Conservation (phyloP, 805 yeast genomes). For the Nakazawaea populi region DNA sequence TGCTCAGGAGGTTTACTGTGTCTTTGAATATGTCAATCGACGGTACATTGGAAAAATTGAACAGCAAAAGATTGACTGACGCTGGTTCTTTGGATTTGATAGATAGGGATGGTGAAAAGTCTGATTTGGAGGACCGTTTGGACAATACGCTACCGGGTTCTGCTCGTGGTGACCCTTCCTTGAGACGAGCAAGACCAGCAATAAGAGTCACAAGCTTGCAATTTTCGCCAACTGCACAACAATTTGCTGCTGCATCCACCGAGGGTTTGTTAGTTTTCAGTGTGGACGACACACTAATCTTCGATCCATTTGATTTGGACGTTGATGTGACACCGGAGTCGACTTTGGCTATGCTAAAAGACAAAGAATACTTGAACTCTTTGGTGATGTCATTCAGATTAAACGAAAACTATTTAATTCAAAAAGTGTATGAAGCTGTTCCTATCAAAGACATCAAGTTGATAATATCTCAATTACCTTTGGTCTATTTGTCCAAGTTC, state of each 20-base stretch:
- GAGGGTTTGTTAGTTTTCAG: slow-evolving; percentile 86
- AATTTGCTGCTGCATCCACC: slow-evolving; percentile 93
- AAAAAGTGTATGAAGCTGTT: slow-evolving; percentile 65
- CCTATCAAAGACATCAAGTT: slow-evolving; percentile 67
- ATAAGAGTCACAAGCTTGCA: slow-evolving; percentile 72
- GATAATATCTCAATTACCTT: slow-evolving; percentile 66
- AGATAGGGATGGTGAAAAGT: slow-evolving; percentile 80
- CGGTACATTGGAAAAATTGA: slow-evolving; percentile 77
- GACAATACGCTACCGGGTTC: slow-evolving; percentile 86
- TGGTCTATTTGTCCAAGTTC: slow-evolving; percentile 64
- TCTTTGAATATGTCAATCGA: slow-evolving; percentile 87
- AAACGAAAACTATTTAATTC: slow-evolving; percentile 72
- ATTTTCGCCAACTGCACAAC: slow-evolving; percentile 85
- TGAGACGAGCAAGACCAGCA: slow-evolving; percentile 71
- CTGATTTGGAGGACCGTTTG: slow-evolving; percentile 77
- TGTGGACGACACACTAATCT: slow-evolving; percentile 64
- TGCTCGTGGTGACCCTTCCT: slow-evolving; percentile 67
- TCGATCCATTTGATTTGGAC: slow-evolving; percentile 95
- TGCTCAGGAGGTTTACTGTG: slow-evolving; percentile 74
- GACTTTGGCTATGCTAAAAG: slow-evolving; percentile 53
- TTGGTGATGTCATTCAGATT: slow-evolving; percentile 90
- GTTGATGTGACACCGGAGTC: slow-evolving; percentile 84
- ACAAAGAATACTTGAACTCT: slow-evolving; percentile 65
- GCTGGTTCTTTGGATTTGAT: slow-evolving; percentile 80
- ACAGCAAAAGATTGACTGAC: slow-evolving; percentile 79